Percentiles rank a stretch among this genome's conserved stretches.
Evolutionary conservation across 1,284 basidiomycete species (phyloP).

Genomic region (Leccinum holopus): DNA sequence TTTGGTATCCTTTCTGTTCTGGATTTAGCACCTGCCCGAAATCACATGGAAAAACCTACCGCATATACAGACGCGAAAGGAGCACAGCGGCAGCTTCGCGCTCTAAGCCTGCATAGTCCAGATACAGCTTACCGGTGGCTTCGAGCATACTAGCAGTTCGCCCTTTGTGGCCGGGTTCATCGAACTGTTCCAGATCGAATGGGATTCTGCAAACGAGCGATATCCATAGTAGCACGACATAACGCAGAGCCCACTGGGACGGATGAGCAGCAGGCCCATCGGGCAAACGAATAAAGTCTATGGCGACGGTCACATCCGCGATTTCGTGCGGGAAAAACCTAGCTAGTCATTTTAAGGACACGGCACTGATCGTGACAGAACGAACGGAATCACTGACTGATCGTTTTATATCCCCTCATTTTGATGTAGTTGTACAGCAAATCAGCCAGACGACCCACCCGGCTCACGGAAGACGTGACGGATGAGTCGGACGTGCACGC

Average conservation of each 20-base stretch:
- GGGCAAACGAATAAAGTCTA: conserved; percentile 61
- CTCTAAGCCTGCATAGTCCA: conserved; percentile 75
- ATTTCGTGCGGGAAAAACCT: conserved; percentile 92
- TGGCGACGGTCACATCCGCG: conserved; percentile 73
- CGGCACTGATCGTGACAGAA: neutral
- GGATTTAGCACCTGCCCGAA: conserved; percentile 12
- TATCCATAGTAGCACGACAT: conserved; percentile 88
- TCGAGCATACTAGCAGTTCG: conserved; percentile 59
- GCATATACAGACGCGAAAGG: conserved; percentile 74
- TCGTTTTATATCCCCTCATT: conserved; percentile 88
- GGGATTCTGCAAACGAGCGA: conserved; percentile 94
- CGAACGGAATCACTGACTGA: conserved; percentile 60
- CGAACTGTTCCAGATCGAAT: conserved; percentile 86
- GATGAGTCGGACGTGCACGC: conserved; percentile 39
- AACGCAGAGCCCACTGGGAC: conserved; percentile 78
- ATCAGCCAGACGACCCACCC: conserved; percentile 56
- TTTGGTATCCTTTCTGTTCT: conserved; percentile 60
- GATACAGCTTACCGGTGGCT: conserved; percentile 55
- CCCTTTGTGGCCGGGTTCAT: conserved; percentile 51
- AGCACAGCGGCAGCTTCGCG: conserved; percentile 75
- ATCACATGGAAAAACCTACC: conserved; percentile 44
- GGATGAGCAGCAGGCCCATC: conserved; percentile 45
- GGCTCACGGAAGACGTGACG: conserved; percentile 37
- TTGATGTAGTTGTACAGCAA: conserved; percentile 87
- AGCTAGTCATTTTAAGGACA: conserved; percentile 46